A percentile compares a stretch with the other conserved stretches of the same genome.
Conservation (phyloP, 176 grass and related monocot species). For the Areca catechu region DNA sequence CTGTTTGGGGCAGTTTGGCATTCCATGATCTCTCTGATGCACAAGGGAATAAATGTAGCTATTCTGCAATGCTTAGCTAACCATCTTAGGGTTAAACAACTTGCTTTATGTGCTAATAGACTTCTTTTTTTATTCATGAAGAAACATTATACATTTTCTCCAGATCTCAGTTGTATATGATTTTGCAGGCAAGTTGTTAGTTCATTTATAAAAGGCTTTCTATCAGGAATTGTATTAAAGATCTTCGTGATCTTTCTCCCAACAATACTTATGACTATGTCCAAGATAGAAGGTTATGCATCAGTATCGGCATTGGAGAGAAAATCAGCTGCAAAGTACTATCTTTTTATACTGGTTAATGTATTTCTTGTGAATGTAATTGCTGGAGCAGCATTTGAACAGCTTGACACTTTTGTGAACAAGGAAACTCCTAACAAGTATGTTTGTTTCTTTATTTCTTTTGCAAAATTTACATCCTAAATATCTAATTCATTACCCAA, state of each 20-base stretch:
- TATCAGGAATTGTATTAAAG: slow-evolving; percentile 82
- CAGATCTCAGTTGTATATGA: slow-evolving; percentile 17
- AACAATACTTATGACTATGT: slow-evolving; percentile 85
- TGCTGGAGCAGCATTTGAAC: slow-evolving; percentile 91
- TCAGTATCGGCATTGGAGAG: slow-evolving; percentile 75
- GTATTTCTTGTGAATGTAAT: slow-evolving; percentile 90
- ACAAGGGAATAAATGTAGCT: no score
- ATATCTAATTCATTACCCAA: no score
- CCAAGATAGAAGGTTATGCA: slow-evolving; percentile 77
- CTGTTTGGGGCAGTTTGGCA: no score
- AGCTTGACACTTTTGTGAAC: slow-evolving; percentile 76
- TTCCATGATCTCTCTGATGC: no score
- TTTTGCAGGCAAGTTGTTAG: slow-evolving; percentile 64
- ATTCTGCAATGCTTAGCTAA: no score
- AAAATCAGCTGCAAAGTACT: slow-evolving; percentile 72
- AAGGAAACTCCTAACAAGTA: slow-evolving; percentile 67
- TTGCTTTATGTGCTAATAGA: no score
- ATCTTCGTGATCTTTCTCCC: slow-evolving; percentile 83
- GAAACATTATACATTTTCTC: neutral
- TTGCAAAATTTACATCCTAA: neutral
- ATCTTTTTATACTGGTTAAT: slow-evolving; percentile 83
- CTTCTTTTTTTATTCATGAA: no score
- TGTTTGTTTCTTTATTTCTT: slow-evolving; percentile 12
- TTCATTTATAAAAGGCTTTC: slow-evolving; percentile 85
- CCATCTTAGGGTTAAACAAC: no score